A percentile compares a stretch with the other conserved stretches of the same genome.
These are phyloP conservation scores for Thymus quinquecostatus DNA, from an alignment of 257 asterid species.

Conservation along the genomic window DNA sequence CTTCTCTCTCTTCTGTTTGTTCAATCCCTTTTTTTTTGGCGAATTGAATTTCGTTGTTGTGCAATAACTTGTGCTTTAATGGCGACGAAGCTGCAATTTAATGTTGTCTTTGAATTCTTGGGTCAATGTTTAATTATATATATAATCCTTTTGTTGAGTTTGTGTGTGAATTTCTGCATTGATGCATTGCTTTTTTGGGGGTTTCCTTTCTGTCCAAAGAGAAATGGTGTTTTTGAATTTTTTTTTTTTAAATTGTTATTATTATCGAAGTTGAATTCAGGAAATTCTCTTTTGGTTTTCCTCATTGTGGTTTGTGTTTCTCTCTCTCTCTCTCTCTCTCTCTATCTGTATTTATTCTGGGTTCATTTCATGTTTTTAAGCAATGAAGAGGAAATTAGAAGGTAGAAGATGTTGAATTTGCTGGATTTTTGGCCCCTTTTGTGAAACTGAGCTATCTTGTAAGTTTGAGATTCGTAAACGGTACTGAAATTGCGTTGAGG, in stretches of 20 bases:
- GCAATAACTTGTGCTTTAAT: background rate
- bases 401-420: background rate
- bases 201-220: too few relatives aligned
- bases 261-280: background rate
- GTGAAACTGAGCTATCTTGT: background rate
- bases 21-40: constrained; percentile 16
- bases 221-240: too few relatives aligned
- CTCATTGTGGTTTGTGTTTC: constrained; percentile 1
- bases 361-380: constrained; percentile 8
- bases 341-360: background rate
- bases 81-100: background rate
- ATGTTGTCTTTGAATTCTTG: background rate
- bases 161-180: constrained; percentile 21
- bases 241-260: background rate
- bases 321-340: too few relatives aligned
- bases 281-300: background rate
- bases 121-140: too few relatives aligned
- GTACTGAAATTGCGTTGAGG: background rate
- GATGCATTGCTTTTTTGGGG: constrained; percentile 3
- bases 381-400: background rate
- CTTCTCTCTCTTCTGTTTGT: background rate
- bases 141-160: background rate
- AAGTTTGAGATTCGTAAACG: background rate
- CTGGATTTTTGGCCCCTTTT: background rate
- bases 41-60: background rate